Conservation (phyloP, 495 filamentous ascomycete species). For the Pyrenopolyporus hunteri region DNA sequence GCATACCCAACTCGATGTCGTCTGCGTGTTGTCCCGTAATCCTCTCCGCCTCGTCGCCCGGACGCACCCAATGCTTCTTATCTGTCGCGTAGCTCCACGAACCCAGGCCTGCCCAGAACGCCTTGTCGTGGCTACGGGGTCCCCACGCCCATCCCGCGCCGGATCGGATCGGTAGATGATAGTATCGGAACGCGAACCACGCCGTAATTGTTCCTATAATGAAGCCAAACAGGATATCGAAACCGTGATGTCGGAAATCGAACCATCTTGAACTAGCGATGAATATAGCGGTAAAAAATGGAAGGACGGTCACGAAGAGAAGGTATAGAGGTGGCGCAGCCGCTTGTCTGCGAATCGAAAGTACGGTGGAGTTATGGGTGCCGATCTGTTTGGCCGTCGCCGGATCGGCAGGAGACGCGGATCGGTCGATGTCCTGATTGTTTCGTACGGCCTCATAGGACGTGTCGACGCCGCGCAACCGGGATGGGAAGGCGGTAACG, state of each 20-base stretch:
- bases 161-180: slow-evolving; percentile 68
- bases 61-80: slow-evolving; percentile 43
- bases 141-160: slow-evolving; percentile 66
- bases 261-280: slow-evolving; percentile 68
- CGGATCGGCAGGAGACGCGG: slow-evolving; percentile 33
- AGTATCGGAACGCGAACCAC: slow-evolving; percentile 60
- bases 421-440: slow-evolving; percentile 24
- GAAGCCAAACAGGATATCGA: slow-evolving; percentile 83
- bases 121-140: slow-evolving; percentile 56
- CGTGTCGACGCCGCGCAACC: slow-evolving; percentile 37
- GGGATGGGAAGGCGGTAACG: slow-evolving; percentile 58
- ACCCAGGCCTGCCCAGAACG: slow-evolving; percentile 68
- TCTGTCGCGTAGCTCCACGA: slow-evolving; percentile 56
- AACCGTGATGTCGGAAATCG: slow-evolving; percentile 87
- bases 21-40: slow-evolving; percentile 20
- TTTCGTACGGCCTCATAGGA: slow-evolving; percentile 38
- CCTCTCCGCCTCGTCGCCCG: slow-evolving; percentile 47
- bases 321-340: slow-evolving; percentile 75
- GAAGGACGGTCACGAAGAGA: slow-evolving; percentile 68
- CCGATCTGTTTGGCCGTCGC: slow-evolving; percentile 45
- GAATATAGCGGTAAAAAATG: slow-evolving; percentile 61
- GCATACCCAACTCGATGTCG: slow-evolving; percentile 41
- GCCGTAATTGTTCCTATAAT: slow-evolving; percentile 62
- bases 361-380: slow-evolving; percentile 52
- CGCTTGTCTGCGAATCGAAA: slow-evolving; percentile 63